Base-by-base conservation (phyloP, 2,329 filamentous ascomycete genomes). In the Alternaria sp. region DNA sequence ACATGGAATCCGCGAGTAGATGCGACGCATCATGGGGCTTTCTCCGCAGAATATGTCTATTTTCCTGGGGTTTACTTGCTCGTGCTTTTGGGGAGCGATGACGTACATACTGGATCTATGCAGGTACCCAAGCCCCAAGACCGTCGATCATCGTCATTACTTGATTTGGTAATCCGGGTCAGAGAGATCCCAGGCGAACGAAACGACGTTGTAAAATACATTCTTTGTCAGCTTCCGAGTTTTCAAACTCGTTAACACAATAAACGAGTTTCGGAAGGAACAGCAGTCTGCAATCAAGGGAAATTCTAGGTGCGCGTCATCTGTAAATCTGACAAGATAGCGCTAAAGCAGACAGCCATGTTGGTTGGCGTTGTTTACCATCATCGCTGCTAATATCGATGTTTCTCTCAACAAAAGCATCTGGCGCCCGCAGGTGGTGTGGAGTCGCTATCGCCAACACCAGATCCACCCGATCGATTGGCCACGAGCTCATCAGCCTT, bases 91-190 rank as follows among this genome's bases (percentile, higher is more conserved):
- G 36, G 28, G 32, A 18, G 10, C 22, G 2, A 60, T 60, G 58
- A 60, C 58, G 58, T 57, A 60, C 57, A 48, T 57, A n/a, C 41
- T 40, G 40, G 58, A 52, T 48, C 41, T 18, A 60, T 60, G 58
- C 58, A 60, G 58, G 58, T 60, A 60, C 58, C 34, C 58, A 57
- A 55, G 58, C 46, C 50, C 58, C 46, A 60, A 28, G 40, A 57
- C n/a, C 44, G 58, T 56, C 54, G 53, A 60, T 60, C 46, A 50
- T 28, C 14, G 7, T 52, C 8, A 43, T 57, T 53, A 28, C 53
- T 50, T 36, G 30, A 60, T 60, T 16, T 28, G 54, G 58, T 34
- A 57, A 60, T 41, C 53, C 58, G 58, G 46, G 45, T 41, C 32
- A 57, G 44, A 40, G 12, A 18, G 40, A 30, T 34, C 25, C 7